A percentile compares a stretch with the other conserved stretches of the same genome.
Evolutionary conservation across 768 basidiomycete genomes (phyloP).

Genomic region (Mycena venus): DNA sequence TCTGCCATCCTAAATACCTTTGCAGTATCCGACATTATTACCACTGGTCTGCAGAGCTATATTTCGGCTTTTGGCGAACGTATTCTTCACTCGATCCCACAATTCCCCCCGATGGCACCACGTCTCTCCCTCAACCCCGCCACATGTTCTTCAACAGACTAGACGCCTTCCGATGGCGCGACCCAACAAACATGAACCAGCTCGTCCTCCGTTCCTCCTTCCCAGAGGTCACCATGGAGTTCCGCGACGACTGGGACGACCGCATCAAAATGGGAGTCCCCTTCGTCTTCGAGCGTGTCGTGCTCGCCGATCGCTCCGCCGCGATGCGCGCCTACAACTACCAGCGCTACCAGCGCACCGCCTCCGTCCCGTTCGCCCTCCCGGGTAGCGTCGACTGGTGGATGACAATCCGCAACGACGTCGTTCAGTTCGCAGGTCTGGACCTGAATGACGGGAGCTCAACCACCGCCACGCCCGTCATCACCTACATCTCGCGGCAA

Average conservation of each 20-base stretch:
- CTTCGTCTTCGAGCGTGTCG: conserved; percentile 88
- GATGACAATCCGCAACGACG: conserved; percentile 79
- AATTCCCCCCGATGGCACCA: conserved; percentile 76
- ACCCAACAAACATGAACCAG: conserved; percentile 94
- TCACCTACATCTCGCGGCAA: conserved; percentile 94
- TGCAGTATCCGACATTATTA: conserved; percentile 91
- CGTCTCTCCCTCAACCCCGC: conserved; percentile 78
- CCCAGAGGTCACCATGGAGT: conserved; percentile 86
- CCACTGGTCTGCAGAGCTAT: conserved; percentile 93
- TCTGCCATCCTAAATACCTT: not conserved
- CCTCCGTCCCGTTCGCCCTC: conserved; percentile 80
- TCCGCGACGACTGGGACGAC: conserved; percentile 86
- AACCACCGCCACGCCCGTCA: conserved; percentile 74
- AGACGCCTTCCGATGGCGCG: conserved; percentile 86
- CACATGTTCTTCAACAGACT: conserved; percentile 84
- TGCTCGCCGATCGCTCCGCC: conserved; percentile 89
- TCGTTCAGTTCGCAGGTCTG: conserved; percentile 79
- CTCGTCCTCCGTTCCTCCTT: conserved; percentile 83
- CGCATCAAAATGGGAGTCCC: conserved; percentile 76
- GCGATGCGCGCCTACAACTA: conserved; percentile 81
- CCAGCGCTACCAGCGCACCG: conserved; percentile 79
- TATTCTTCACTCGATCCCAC: conserved; percentile 85
- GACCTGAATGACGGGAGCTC: conserved; percentile 58
- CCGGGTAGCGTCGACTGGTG: conserved; percentile 89
- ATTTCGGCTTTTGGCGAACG: conserved; percentile 93